Evolutionary conservation across 1,284 basidiomycete genomes (phyloP).

Genomic region (Cryptococcus maquisensis): DNA sequence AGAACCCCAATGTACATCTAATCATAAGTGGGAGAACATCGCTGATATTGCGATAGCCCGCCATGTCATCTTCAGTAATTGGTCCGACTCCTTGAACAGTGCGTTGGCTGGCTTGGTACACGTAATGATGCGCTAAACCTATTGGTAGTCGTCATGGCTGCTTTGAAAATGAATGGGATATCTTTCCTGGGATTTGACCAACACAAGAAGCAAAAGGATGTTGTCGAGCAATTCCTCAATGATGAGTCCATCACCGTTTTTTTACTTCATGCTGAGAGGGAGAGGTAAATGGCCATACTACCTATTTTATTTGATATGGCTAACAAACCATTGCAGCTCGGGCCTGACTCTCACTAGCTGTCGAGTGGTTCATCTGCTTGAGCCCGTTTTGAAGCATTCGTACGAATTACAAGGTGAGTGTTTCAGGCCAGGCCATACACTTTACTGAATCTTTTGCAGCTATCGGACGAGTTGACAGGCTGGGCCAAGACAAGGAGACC

Average conservation of each 20-base stretch:
- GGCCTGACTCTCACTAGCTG: constrained; percentile 47
- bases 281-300: constrained; percentile 25
- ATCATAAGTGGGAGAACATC: background rate
- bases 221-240: constrained; percentile 38
- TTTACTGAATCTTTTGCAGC: constrained; percentile 16
- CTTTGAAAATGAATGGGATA: constrained; percentile 37
- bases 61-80: constrained; percentile 47
- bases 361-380: constrained; percentile 47
- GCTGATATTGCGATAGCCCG: constrained; percentile 17
- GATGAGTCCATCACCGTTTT: constrained; percentile 43
- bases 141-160: constrained; percentile 38
- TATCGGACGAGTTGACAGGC: constrained; percentile 42
- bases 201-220: constrained; percentile 30
- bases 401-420: constrained; percentile 46
- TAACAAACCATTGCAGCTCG: constrained; percentile 18
- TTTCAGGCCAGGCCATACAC: background rate
- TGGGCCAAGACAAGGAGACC: constrained; percentile 43
- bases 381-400: constrained; percentile 46
- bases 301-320: background rate
- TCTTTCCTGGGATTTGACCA: constrained; percentile 35
- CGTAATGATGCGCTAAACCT: background rate
- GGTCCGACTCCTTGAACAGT: constrained; percentile 43
- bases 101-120: constrained; percentile 7
- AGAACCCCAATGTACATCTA: constrained; percentile 16
- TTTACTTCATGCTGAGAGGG: constrained; percentile 46